Base-by-base conservation (phyloP, 106 monocot genomes). In the Dendrobium nobile region DNA sequence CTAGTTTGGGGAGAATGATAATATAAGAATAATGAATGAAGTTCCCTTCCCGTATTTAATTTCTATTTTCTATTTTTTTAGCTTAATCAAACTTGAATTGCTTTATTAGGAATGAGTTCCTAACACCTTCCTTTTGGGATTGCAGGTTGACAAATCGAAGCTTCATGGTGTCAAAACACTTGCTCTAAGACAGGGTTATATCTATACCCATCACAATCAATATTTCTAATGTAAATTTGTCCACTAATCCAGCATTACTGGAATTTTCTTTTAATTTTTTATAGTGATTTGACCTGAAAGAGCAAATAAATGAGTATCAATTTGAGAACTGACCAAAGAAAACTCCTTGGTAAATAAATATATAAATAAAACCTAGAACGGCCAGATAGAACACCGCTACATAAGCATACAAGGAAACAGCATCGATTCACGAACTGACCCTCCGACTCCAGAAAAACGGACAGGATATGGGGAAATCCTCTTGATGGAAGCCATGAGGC, bases 361-460 rank as follows among this genome's bases (percentile, higher is more conserved):
- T 37, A 37, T 37, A 51, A 51, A 55, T 51, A 44, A 72, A 11
- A 5, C 6, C 1, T 3, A 22, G 3, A 61, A 5, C 8, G n/a
- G 4, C n/a, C 20, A 61, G 5, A 61, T n/a, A 74, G 13, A 51
- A 51, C 51, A 51, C 2, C 15, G 13, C 43, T 74, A 42, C 13
- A 26, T 76, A 48, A 24, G 48, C 20, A 26, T 48, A 76, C 5
- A 28, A 54, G 72, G 41, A 79, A 42, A 44, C 61, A 65, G 70
- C 40, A 22, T 51, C 10, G 67, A 13, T 45, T 0, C 18, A 41
- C 1, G 24, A 22, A 80, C 93, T 73, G n/a, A 97, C 96, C 96
- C 96, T 51, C 96, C 96, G 51, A 92, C 94, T 41, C 96, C 96
- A 18, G 92, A 78, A 79, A 94, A 97, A 47, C 88, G 88, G 51